Evolutionary conservation across 768 basidiomycete genomes (phyloP), one percentile per base, ranked within the genome.

Genomic region (Mrakia frigida): DNA sequence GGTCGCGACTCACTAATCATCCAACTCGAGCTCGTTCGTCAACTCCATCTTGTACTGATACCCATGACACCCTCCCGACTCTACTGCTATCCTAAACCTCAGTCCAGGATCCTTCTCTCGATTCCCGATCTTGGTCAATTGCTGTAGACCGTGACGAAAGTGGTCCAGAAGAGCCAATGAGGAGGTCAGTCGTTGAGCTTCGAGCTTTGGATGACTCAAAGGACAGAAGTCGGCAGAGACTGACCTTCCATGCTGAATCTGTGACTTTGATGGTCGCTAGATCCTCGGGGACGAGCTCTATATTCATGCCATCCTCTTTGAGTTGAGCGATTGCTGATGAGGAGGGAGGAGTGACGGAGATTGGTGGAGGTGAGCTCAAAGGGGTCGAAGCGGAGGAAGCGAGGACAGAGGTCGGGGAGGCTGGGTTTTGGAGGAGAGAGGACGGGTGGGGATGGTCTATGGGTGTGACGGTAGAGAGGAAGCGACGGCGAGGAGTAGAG

Each of bases 41-140:
- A 98, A 87, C 74, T 91, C 89, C 87, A 98, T 88, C 80, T 92
- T 95, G 83, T 98, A 97, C 81, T 97, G 94, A 83, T 98, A 98
- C 52, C 96, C 96, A 82, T 98, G 95, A 81, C 96, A 98, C 28
- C 96, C 96, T 16, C 96, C 96, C 16, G 91, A 92, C 80, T 97
- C 94, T 35, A 98, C 93, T 0, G 89, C 86, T 79, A 98, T 87
- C 79, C 94, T 86, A 63, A 77, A 73, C 25, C 72, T 43, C 28
- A 73, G 37, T 33, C 37, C n/a, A 0, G 88, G 83, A 79, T 91
- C 87, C 14, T 88, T 85, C 81, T 91, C 88, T 53, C 88, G 86
- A n/a, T 85, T 80, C 14, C 91, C 87, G 76, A 97, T 92, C 61
- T 84, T 83, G 61, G 86, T 86, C 2, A 97, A 86, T 91, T 93